phyloP scores from a whole-genome alignment of 1,284 basidiomycete genomes.

The Trichosporon faecale region DNA sequence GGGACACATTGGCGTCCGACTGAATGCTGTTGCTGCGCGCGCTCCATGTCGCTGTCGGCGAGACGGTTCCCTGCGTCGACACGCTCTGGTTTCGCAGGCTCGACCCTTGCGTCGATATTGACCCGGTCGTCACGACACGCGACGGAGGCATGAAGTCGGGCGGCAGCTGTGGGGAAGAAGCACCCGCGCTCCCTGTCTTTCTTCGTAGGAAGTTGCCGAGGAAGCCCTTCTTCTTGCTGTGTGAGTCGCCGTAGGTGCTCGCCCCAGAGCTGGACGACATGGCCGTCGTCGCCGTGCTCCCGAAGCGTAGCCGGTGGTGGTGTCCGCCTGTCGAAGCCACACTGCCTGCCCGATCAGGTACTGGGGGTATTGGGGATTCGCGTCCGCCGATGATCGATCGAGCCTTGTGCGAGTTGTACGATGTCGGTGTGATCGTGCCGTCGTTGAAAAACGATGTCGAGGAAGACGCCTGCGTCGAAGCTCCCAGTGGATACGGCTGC shows the following conservation, averaged over 20 bases:
- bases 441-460: background rate
- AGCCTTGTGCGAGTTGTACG: background rate
- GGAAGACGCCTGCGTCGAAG: background rate
- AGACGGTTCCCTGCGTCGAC: slow-evolving; percentile 7
- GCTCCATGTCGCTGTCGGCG: slow-evolving; percentile 2
- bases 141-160: slow-evolving; percentile 7
- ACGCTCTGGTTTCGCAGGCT: slow-evolving; percentile 13
- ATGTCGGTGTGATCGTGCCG: slow-evolving; percentile 7
- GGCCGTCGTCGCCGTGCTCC: slow-evolving; percentile 26
- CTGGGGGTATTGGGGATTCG: slow-evolving; percentile 1
- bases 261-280: slow-evolving; percentile 10
- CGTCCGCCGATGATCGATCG: background rate
- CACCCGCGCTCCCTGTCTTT: background rate
- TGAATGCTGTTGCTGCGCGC: slow-evolving; percentile 10
- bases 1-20: slow-evolving; percentile 29
- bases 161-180: background rate
- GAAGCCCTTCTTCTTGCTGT: slow-evolving; percentile 43
- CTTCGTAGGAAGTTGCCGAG: slow-evolving; percentile 27
- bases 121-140: background rate
- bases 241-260: slow-evolving; percentile 20
- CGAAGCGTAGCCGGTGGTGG: slow-evolving; percentile 29
- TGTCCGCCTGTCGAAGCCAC: slow-evolving; percentile 2
- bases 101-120: slow-evolving; percentile 5
- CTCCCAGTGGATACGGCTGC: slow-evolving; percentile 2
- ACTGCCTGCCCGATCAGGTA: slow-evolving; percentile 4